A percentile compares a stretch with the other conserved stretches of the same genome.
Conservation (phyloP, 176 grass and related monocot species). For the Bonia amplexicaulis region DNA sequence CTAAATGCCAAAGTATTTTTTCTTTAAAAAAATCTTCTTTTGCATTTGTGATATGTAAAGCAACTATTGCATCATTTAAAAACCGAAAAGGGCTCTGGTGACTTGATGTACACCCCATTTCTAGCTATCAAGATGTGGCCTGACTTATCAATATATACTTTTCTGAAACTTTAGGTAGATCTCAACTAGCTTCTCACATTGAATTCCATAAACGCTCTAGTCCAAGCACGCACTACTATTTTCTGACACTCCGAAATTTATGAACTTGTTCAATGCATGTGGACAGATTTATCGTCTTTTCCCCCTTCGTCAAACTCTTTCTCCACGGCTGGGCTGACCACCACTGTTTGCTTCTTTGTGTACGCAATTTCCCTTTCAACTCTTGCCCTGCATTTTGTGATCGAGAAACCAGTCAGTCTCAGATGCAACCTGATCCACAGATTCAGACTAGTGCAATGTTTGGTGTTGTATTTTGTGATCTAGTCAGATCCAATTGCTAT, state of each 20-base stretch:
- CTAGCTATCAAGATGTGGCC: constrained; percentile 40
- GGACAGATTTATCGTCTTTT: not conserved
- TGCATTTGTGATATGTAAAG: constrained; percentile 7
- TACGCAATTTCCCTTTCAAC: not conserved
- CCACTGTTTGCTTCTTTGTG: not conserved
- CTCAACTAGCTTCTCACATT: constrained; percentile 22
- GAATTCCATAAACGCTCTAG: not conserved
- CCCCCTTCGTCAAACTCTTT: not conserved
- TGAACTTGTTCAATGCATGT: constrained; percentile 20
- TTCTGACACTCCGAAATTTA: not conserved
- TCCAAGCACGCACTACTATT: constrained; percentile 31
- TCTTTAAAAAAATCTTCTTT: not conserved
- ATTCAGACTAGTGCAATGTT: not conserved
- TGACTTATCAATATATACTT: constrained; percentile 26
- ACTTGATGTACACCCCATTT: constrained; percentile 1
- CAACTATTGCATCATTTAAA: not conserved
- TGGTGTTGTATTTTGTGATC: no score
- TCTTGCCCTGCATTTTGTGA: not conserved
- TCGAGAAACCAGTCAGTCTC: not conserved
- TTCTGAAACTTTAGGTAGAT: constrained; percentile 1
- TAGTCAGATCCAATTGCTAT: no score
- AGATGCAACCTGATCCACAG: not conserved
- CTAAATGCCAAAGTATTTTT: not conserved
- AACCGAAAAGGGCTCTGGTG: not conserved
- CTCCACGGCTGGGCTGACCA: not conserved